Conservation (phyloP, 202 grass and related monocot genomes). For the Setaria italica region DNA sequence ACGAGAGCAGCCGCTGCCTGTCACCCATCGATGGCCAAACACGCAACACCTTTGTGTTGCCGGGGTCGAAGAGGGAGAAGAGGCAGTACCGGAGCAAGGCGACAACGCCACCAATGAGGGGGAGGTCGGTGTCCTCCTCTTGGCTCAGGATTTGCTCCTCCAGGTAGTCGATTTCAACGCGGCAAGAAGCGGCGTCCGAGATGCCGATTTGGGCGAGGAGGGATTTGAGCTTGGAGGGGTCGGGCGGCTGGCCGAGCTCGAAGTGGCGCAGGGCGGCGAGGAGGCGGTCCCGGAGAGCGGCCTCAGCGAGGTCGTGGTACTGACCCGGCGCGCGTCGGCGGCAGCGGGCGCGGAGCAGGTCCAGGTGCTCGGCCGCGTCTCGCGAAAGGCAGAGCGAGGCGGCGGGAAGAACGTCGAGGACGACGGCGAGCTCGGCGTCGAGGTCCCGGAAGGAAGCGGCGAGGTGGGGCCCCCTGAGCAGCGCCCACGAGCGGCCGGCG, state of each 20-base stretch:
- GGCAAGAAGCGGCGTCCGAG: slow-evolving; percentile 53
- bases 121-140: slow-evolving; percentile 84
- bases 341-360: slow-evolving; percentile 64
- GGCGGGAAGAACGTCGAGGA: slow-evolving; percentile 81
- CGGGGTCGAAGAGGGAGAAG: slow-evolving; percentile 76
- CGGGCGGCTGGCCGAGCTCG: slow-evolving; percentile 53
- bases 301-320: slow-evolving; percentile 65
- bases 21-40: slow-evolving; percentile 53
- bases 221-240: slow-evolving; percentile 45
- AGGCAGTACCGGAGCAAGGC: slow-evolving; percentile 79
- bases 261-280: slow-evolving; percentile 58
- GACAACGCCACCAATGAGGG: slow-evolving; percentile 65
- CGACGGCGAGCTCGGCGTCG: slow-evolving; percentile 81
- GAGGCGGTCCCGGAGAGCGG: slow-evolving; percentile 59
- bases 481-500: slow-evolving; percentile 74
- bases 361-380: slow-evolving; percentile 65
- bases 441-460: slow-evolving; percentile 79
- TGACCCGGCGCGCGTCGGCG: slow-evolving; percentile 46
- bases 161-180: slow-evolving; percentile 80
- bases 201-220: slow-evolving; percentile 66
- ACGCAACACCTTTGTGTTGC: slow-evolving; percentile 29
- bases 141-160: slow-evolving; percentile 83
- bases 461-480: slow-evolving; percentile 61
- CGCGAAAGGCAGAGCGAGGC: slow-evolving; percentile 56
- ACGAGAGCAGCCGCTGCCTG: slow-evolving; percentile 66